A percentile compares a stretch with the other conserved stretches of the same genome.
Evolutionary conservation across 306 rosid species (phyloP).

Genomic region (Fragaria ananassa): DNA sequence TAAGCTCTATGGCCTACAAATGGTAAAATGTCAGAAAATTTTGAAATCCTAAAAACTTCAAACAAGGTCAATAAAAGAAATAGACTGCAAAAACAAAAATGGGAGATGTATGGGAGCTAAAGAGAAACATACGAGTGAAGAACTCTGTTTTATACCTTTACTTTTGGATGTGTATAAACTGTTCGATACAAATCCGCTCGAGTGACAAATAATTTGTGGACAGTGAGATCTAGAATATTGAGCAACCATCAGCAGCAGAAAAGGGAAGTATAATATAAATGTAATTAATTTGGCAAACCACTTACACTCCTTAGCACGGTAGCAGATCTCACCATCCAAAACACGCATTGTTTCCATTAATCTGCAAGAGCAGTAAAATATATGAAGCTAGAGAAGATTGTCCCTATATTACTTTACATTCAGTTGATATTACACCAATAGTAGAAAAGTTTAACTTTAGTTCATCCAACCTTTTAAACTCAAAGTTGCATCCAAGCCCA

Average conservation of each 20-base stretch:
- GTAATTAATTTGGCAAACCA: conserved; percentile 21
- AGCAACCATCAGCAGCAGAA: conserved; percentile 28
- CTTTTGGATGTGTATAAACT: conserved; percentile 89
- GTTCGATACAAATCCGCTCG: conserved; percentile 95
- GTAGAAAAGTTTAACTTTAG: background rate
- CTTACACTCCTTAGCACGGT: conserved; percentile 83
- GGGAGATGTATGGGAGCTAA: conserved; percentile 17
- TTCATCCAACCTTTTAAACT: conserved; percentile 61
- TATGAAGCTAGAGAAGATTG: conserved; percentile 17
- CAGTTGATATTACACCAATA: background rate
- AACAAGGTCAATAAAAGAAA: background rate
- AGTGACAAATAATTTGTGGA: conserved; percentile 84
- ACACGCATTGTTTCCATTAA: conserved; percentile 88
- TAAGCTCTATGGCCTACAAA: conserved; percentile 86
- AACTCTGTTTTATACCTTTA: conserved; percentile 49
- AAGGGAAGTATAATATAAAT: conserved; percentile 8
- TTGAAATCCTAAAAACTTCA: background rate
- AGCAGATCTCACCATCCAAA: conserved; percentile 87
- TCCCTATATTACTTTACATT: conserved; percentile 10
- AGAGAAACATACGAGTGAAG: background rate
- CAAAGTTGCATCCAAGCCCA: conserved; percentile 88
- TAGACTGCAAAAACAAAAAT: background rate
- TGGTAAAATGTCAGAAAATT: conserved; percentile 26
- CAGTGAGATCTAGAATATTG: conserved; percentile 61
- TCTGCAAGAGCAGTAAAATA: conserved; percentile 43